Evolutionary conservation across 768 basidiomycete genomes (phyloP).

Genomic region (Boletus rubescentipes): DNA sequence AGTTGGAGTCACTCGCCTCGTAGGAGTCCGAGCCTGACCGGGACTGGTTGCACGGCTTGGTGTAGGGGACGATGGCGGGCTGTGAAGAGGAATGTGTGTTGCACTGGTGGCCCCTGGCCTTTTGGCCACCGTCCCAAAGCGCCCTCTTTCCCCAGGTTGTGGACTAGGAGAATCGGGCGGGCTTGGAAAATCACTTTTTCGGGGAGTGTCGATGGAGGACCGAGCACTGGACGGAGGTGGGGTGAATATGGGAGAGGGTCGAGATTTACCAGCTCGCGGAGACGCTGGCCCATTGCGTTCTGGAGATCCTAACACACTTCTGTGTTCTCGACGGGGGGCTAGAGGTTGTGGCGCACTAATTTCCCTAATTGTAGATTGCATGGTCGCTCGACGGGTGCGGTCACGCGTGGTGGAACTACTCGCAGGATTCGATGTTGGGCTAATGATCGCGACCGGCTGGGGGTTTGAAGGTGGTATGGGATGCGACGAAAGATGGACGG

Average conservation of each 20-base stretch:
- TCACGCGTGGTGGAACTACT: slow-evolving; percentile 49
- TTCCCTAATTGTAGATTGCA: slow-evolving; percentile 35
- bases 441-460: slow-evolving; percentile 44
- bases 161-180: slow-evolving; percentile 52
- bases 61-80: slow-evolving; percentile 39
- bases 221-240: slow-evolving; percentile 26
- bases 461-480: slow-evolving; percentile 54
- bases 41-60: slow-evolving; percentile 41
- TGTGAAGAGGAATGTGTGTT: slow-evolving; percentile 41
- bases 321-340: slow-evolving; percentile 33
- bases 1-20: slow-evolving; percentile 40
- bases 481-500: slow-evolving; percentile 63
- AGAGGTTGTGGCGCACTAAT: slow-evolving; percentile 43
- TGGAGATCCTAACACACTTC: slow-evolving; percentile 21
- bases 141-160: slow-evolving; percentile 36
- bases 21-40: slow-evolving; percentile 42
- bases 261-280: slow-evolving; percentile 32
- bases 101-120: slow-evolving; percentile 38
- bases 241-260: slow-evolving; percentile 33
- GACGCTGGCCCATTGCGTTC: slow-evolving; percentile 32
- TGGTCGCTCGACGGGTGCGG: slow-evolving; percentile 42
- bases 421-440: slow-evolving; percentile 47
- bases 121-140: slow-evolving; percentile 35
- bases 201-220: slow-evolving; percentile 37
- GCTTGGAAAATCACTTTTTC: slow-evolving; percentile 40